Evolutionary conservation across 352 stramenopile genomes (phyloP).

Genomic region (Phytophthora vignae): DNA sequence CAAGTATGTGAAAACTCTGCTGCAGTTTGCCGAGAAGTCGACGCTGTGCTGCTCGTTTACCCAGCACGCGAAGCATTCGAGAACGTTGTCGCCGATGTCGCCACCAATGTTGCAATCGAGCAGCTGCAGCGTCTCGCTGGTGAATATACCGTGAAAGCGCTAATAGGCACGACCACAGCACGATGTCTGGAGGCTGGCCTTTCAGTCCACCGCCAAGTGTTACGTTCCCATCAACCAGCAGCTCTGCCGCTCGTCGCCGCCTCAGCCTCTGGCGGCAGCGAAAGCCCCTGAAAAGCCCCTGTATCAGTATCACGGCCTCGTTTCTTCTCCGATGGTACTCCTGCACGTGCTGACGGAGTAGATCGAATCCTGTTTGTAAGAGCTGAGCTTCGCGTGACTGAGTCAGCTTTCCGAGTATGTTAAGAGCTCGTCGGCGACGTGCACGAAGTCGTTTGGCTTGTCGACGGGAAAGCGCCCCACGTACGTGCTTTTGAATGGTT

Average conservation of each 20-base stretch:
- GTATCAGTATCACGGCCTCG: constrained; percentile 35
- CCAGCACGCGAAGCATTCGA: constrained; percentile 35
- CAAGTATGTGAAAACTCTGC: constrained; percentile 50
- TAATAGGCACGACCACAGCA: constrained; percentile 66
- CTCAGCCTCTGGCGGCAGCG: constrained; percentile 45
- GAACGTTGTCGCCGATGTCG: constrained; percentile 27
- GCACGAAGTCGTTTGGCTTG: constrained; percentile 45
- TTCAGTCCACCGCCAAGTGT: constrained; percentile 36
- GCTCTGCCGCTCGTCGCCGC: constrained; percentile 46
- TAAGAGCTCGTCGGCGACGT: constrained; percentile 46
- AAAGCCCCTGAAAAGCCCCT: constrained; percentile 60
- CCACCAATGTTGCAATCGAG: constrained; percentile 56
- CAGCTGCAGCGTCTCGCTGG: constrained; percentile 23
- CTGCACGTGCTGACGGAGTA: constrained; percentile 43
- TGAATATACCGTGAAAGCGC: constrained; percentile 46
- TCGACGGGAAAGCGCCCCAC: constrained; percentile 53
- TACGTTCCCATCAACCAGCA: constrained; percentile 36
- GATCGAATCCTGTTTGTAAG: constrained; percentile 41
- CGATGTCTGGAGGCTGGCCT: constrained; percentile 43
- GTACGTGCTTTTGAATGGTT: constrained; percentile 55
- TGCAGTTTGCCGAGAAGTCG: constrained; percentile 52
- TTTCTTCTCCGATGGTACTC: constrained; percentile 23
- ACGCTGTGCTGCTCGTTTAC: constrained; percentile 47
- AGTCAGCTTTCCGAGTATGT: constrained; percentile 40
- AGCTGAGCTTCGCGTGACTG: constrained; percentile 45